These are phyloP conservation scores for Neurospora discreta DNA, from an alignment of 495 filamentous ascomycete species.

Conservation along the genomic window DNA sequence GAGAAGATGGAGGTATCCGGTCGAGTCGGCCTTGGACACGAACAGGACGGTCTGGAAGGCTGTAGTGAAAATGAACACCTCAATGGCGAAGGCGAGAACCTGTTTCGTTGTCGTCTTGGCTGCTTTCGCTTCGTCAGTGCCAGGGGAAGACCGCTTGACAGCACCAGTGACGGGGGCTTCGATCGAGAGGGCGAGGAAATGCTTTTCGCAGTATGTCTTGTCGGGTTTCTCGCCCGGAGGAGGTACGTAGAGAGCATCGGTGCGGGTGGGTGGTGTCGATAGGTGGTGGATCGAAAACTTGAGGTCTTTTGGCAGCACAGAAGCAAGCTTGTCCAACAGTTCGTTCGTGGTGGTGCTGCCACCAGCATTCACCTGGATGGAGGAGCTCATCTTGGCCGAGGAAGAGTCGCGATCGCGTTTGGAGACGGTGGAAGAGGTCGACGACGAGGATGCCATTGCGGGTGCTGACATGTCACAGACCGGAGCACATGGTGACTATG, in stretches of 20 bases:
- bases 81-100: constrained; percentile 40
- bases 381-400: neutral
- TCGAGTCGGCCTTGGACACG: constrained; percentile 94
- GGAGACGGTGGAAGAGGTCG: neutral
- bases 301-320: constrained; percentile 56
- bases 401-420: neutral
- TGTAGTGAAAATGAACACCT: constrained; percentile 61
- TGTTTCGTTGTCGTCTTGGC: neutral
- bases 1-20: constrained; percentile 67
- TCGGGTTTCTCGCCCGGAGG: constrained; percentile 57
- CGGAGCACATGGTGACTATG: neutral
- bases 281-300: constrained; percentile 73
- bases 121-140: constrained; percentile 16
- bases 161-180: constrained; percentile 9
- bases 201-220: constrained; percentile 74
- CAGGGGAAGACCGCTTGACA: constrained; percentile 18
- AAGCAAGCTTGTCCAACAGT: constrained; percentile 47
- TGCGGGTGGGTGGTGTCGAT: constrained; percentile 69
- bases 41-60: constrained; percentile 76
- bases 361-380: neutral
- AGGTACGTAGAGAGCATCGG: constrained; percentile 65
- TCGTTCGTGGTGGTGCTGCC: constrained; percentile 1
- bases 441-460: neutral
- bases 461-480: neutral
- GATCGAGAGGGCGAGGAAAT: constrained; percentile 71